A percentile compares a stretch with the other conserved stretches of the same genome.
Conservation (phyloP, 2,329 filamentous ascomycete genomes). For the Thielaviopsis musarum region DNA sequence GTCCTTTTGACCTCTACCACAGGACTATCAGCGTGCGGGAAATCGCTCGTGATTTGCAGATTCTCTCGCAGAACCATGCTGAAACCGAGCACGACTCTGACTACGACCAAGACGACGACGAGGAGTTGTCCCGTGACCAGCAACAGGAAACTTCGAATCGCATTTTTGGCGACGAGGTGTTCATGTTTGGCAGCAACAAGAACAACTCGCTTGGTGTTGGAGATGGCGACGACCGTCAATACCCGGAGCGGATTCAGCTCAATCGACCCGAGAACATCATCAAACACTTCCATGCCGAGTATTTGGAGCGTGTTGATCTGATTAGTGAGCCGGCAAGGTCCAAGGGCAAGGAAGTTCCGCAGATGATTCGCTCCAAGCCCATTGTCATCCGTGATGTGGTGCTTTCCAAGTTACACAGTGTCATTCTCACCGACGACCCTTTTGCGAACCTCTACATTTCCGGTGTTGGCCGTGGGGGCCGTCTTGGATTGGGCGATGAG, state of each 20-base stretch:
- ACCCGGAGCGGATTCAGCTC: slow-evolving; percentile 67
- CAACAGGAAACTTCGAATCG: background rate
- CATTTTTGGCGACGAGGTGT: slow-evolving; percentile 59
- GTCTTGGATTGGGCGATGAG: slow-evolving; percentile 79
- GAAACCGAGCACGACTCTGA: slow-evolving; percentile 29
- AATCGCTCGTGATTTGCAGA: slow-evolving; percentile 25
- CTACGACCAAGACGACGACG: slow-evolving; percentile 29
- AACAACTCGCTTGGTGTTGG: slow-evolving; percentile 84
- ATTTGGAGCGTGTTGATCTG: slow-evolving; percentile 27
- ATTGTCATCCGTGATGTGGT: slow-evolving; percentile 65
- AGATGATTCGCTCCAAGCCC: slow-evolving; percentile 52
- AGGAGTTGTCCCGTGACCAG: background rate
- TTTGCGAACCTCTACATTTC: slow-evolving; percentile 85
- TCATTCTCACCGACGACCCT: slow-evolving; percentile 71
- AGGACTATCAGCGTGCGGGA: slow-evolving; percentile 68
- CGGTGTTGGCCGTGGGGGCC: slow-evolving; percentile 78
- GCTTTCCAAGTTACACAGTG: slow-evolving; percentile 84
- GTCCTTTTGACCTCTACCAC: slow-evolving; percentile 83
- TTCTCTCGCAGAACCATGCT: slow-evolving; percentile 1
- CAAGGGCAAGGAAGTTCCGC: slow-evolving; percentile 43
- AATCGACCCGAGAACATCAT: slow-evolving; percentile 64
- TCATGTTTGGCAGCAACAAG: slow-evolving; percentile 90
- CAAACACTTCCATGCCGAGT: slow-evolving; percentile 47
- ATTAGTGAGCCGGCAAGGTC: slow-evolving; percentile 2
- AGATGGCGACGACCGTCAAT: slow-evolving; percentile 91